Percentiles rank a stretch among this genome's conserved stretches.
These are phyloP conservation scores for Agrocybe chaxingu DNA, from an alignment of 768 basidiomycete species.

Conservation along the genomic window DNA sequence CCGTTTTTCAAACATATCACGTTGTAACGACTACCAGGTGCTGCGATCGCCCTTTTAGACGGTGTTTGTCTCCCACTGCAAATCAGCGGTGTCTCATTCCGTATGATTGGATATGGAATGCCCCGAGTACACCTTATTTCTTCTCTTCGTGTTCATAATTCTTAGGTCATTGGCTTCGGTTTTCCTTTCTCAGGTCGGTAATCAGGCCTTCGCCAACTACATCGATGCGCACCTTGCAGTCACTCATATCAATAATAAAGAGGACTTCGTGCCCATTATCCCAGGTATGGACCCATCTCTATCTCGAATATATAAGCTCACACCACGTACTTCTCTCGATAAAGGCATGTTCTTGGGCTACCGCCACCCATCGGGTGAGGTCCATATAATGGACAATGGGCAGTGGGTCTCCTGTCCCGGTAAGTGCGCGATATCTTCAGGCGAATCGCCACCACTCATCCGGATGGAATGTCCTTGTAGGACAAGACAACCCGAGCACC, in stretches of 20 bases:
- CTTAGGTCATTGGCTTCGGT: background rate
- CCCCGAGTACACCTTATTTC: constrained; percentile 32
- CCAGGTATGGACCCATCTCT: constrained; percentile 22
- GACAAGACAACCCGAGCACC: constrained; percentile 53
- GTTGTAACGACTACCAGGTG: constrained; percentile 27
- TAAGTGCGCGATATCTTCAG: constrained; percentile 5
- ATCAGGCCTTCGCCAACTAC: constrained; percentile 56
- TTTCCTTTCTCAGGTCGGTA: constrained; percentile 36
- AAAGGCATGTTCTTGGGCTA: constrained; percentile 34
- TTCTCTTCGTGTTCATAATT: constrained; percentile 14
- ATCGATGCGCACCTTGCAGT: constrained; percentile 45
- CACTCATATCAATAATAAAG: constrained; percentile 58
- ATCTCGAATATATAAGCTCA: background rate
- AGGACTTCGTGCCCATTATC: constrained; percentile 33
- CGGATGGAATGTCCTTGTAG: constrained; percentile 19
- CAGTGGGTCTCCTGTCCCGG: constrained; percentile 56
- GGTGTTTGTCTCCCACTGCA: constrained; percentile 52
- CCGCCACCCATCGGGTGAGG: constrained; percentile 41
- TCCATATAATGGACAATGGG: constrained; percentile 41
- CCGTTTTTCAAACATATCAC: background rate
- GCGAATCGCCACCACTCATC: no score
- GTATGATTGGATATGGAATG: constrained; percentile 34
- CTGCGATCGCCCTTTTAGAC: constrained; percentile 54
- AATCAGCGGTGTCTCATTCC: constrained; percentile 35
- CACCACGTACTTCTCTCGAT: constrained; percentile 1